Evolutionary conservation across 2,329 filamentous ascomycete genomes (phyloP).

Genomic region (Calycina marina): DNA sequence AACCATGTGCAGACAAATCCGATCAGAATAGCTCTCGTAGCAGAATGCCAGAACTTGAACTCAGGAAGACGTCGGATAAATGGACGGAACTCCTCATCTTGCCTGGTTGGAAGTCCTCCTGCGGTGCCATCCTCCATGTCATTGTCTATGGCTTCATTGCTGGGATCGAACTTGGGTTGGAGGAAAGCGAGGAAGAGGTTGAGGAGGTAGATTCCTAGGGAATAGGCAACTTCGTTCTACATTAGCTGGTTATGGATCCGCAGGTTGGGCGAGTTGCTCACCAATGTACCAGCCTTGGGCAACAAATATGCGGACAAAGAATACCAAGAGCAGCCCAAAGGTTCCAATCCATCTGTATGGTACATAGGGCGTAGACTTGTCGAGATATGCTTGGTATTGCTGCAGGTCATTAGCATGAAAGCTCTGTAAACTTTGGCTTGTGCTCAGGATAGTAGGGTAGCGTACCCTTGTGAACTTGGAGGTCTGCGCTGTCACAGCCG

Average conservation of each 20-base stretch:
- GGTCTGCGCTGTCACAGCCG: slow-evolving; percentile 75
- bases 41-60: slow-evolving; percentile 99
- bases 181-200: slow-evolving; percentile 99
- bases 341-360: slow-evolving; percentile 85
- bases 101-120: slow-evolving; percentile 76
- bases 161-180: slow-evolving; percentile 96
- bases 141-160: slow-evolving; percentile 77
- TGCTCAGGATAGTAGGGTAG: neutral
- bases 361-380: slow-evolving; percentile 82
- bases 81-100: slow-evolving; percentile 93
- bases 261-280: slow-evolving; percentile 27
- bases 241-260: neutral
- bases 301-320: slow-evolving; percentile 78
- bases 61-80: slow-evolving; percentile 93
- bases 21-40: slow-evolving; percentile 73
- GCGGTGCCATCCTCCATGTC: slow-evolving; percentile 89
- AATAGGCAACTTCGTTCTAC: slow-evolving; percentile 64
- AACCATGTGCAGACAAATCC: slow-evolving; percentile 86
- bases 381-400: slow-evolving; percentile 89
- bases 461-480: slow-evolving; percentile 57
- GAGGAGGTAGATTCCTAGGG: slow-evolving; percentile 93
- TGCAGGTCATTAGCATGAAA: slow-evolving; percentile 25
- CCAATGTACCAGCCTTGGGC: slow-evolving; percentile 99
- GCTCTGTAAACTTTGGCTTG: neutral
- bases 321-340: slow-evolving; percentile 57